Evolutionary conservation across 2,329 filamentous ascomycete genomes (phyloP).

Genomic region (Cercospora sp.): DNA sequence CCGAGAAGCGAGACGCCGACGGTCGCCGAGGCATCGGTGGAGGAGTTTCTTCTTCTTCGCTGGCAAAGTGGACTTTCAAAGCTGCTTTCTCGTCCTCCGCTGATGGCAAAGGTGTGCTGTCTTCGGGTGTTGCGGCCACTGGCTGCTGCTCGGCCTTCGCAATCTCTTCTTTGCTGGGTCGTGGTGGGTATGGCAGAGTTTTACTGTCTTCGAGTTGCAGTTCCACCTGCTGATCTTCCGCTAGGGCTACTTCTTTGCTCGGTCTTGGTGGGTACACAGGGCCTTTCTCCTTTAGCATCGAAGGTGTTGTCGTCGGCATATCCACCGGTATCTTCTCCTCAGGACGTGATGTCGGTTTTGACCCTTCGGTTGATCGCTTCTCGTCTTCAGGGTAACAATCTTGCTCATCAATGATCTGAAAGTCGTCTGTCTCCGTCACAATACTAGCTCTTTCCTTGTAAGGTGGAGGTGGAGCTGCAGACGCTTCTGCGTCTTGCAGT

Average conservation of each 20-base stretch:
- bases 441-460: slow-evolving; percentile 15
- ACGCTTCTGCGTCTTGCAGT: slow-evolving; percentile 16
- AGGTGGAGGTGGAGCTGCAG: slow-evolving; percentile 14
- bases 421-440: slow-evolving; percentile 15
- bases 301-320: background rate
- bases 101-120: background rate
- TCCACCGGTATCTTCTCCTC: background rate
- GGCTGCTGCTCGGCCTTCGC: background rate
- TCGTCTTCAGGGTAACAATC: slow-evolving; percentile 9
- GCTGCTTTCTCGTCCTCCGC: background rate
- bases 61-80: background rate
- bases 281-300: slow-evolving; percentile 10
- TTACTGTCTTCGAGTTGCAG: background rate
- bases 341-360: background rate
- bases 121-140: background rate
- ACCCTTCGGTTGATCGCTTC: background rate
- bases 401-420: slow-evolving; percentile 17
- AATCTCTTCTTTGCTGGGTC: background rate
- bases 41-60: background rate
- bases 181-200: background rate
- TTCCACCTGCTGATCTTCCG: background rate
- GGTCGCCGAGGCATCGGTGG: slow-evolving; percentile 2
- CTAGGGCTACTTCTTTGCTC: background rate
- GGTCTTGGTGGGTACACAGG: slow-evolving; percentile 9
- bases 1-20: slow-evolving; percentile 11